Base-by-base conservation (phyloP, 2,329 filamentous ascomycete genomes). In the Cercospora sojina region DNA sequence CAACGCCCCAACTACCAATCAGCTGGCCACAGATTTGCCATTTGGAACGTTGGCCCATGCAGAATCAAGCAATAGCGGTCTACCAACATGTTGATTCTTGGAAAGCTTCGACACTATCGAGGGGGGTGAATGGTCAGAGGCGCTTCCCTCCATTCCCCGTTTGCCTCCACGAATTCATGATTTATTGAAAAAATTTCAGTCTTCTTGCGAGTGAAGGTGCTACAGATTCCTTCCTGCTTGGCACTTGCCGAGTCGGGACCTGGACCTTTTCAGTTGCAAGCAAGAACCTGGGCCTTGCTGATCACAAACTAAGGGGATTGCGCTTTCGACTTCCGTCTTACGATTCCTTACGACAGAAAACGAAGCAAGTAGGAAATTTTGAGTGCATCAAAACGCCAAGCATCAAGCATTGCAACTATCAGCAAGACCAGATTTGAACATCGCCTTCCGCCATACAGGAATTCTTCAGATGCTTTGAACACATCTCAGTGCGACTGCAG, bases 1-100 rank as follows among this genome's bases (percentile, higher is more conserved):
- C 53, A 32, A 32, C n/a, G 31, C 53, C 53, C 29, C 53, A 35
- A 43, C 58, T 31, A 29, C 58, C 35, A 60, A 29, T 47, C 41
- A 32, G 43, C 59, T 61, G 29, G 49, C n/a, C 60, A 51, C 23
- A 57, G 51, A 56, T 51, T 31, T 18, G 20, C 51, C 49, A 63
- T 25, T 43, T 56, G 51, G 47, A 62, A 32, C 29, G 29, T 43
- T 56, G 60, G 51, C 25, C 60, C 49, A 57, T 56, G 60, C 60
- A 57, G 29, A 57, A 43, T 56, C 35, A 55, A 63, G 60, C 60
- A 63, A 63, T 47, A 57, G 49, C 60, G 60, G 49, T 53, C 59
- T 35, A 61, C 59, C 32, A 57, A 57, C 53, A 57, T n/a, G 27
- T 35, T 32, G 27, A 32, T 57, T 57, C 53, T 57, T 57, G 53